Evolutionary conservation across 192 early-diverging fungal species (phyloP).

Genomic region (Backusella tarrabulga): DNA sequence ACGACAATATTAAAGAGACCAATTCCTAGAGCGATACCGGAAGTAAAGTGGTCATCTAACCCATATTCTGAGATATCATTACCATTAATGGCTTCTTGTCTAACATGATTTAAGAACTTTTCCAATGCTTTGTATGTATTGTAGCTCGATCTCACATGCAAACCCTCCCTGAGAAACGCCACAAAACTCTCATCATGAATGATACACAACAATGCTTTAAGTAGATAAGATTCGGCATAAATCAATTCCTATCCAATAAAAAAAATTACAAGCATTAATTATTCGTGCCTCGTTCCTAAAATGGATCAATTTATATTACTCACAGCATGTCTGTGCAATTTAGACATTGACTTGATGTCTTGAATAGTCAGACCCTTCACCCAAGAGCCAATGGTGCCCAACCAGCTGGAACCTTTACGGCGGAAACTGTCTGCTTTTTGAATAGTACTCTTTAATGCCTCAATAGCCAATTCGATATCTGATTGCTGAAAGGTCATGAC

Average conservation of each 20-base stretch:
- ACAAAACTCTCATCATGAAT: slow-evolving; percentile 74
- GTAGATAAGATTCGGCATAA: slow-evolving; percentile 72
- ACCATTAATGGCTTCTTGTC: slow-evolving; percentile 47
- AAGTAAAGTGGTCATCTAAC: slow-evolving; percentile 81
- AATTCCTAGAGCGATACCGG: slow-evolving; percentile 75
- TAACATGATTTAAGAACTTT: slow-evolving; percentile 44
- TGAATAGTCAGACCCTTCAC: slow-evolving; percentile 40
- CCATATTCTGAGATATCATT: slow-evolving; percentile 46
- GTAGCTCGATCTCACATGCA: slow-evolving; percentile 72
- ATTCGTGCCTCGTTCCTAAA: neutral
- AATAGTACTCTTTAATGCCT: slow-evolving; percentile 59
- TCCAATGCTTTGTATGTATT: slow-evolving; percentile 60
- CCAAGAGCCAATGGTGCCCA: slow-evolving; percentile 48
- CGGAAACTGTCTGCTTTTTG: slow-evolving; percentile 59
- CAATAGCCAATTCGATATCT: slow-evolving; percentile 66
- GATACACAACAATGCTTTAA: slow-evolving; percentile 74
- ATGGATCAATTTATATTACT: slow-evolving; percentile 19
- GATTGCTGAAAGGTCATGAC: slow-evolving; percentile 75
- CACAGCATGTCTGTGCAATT: slow-evolving; percentile 61
- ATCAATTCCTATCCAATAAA: slow-evolving; percentile 61
- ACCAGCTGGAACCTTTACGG: slow-evolving; percentile 52
- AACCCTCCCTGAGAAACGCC: slow-evolving; percentile 75
- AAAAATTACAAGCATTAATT: neutral
- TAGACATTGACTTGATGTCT: slow-evolving; percentile 51
- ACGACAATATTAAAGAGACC: slow-evolving; percentile 81